Base-by-base conservation (phyloP, 176 grass and related monocot species). In the Phragmites australis region DNA sequence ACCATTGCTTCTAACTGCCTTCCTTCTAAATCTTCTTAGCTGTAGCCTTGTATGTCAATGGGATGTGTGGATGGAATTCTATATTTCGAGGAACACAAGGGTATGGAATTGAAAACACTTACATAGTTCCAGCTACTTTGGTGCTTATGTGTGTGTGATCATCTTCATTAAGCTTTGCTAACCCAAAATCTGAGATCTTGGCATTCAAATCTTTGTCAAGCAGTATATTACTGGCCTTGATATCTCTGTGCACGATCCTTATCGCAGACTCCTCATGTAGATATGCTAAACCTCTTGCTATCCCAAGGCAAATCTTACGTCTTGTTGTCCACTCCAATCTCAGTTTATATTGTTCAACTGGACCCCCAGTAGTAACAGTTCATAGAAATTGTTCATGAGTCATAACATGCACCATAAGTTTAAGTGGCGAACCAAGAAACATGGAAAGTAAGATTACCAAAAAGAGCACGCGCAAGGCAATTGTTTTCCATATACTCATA, bases 171-270 rank as follows among this genome's bases (percentile, higher is more conserved):
- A 98, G 92, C 74, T 93, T 98, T 46, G 95, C 92, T 48, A 98
- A 82, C 77, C 92, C 95, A 88, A 98, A 98, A 82, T 98, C 95
- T 21, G 95, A 98, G 48, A 98, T 98, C 83, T 98, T 98, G 9
- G 92, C 90, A 79, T 81, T 89, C 58, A 98, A 63, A 75, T 98
- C 71, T 74, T 85, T 94, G 61, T 94, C 92, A 56, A 98, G 95
- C 80, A 98, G 75, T 83, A 98, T 87, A 88, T 98, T 98, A 77
- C 95, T 98, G 55, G 92, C 95, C 84, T 98, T 98, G 72, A 94
- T 98, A 87, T 98, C 95, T 87, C 95, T 82, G 84, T 98, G 95
- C 43, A 98, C 90, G 52, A 98, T 98, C 68, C 81, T 94, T 85
- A 98, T 85, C 56, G 78, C 51, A 16, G 90, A 94, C 46, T 94